A percentile compares a stretch with the other conserved stretches of the same genome.
phyloP scores from a whole-genome alignment of 306 rosid species.

The Aeschynomene evenia region DNA sequence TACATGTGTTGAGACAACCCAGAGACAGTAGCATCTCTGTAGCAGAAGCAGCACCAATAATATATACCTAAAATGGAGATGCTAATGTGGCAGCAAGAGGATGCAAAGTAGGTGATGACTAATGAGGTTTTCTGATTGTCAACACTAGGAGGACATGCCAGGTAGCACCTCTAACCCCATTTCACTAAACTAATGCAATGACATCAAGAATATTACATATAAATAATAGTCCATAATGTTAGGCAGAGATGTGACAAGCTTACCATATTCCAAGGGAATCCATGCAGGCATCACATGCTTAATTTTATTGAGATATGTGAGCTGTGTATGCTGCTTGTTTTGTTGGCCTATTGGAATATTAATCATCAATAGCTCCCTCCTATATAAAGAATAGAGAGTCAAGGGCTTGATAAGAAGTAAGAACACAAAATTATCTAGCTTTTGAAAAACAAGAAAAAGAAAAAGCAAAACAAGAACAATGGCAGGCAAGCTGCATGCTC shows the following conservation, averaged over 20 bases:
- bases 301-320: not conserved
- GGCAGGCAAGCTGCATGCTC: conserved; percentile 44
- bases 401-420: conserved; percentile 10
- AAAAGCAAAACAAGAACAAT: conserved; percentile 22
- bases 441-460: not conserved
- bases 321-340: not conserved
- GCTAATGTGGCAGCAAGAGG: conserved; percentile 42
- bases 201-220: conserved; percentile 19
- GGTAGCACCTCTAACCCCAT: conserved; percentile 3
- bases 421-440: conserved; percentile 1
- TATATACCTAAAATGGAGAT: conserved; percentile 6
- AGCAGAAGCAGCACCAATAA: not conserved
- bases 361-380: conserved; percentile 8
- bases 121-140: conserved; percentile 26
- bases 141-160: conserved; percentile 30
- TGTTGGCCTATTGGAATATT: not conserved
- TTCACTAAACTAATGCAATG: not conserved
- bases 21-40: conserved; percentile 16
- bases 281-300: conserved; percentile 48
- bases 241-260: conserved; percentile 39
- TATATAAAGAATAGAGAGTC: conserved; percentile 23
- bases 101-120: conserved; percentile 41
- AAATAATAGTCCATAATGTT: conserved; percentile 30
- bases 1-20: conserved; percentile 30
- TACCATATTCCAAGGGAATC: conserved; percentile 27